Evolutionary conservation across 2,329 filamentous ascomycete genomes (phyloP), one percentile per base, ranked within the genome.

Genomic region (Ophiocordyceps camponoti-saundersi): DNA sequence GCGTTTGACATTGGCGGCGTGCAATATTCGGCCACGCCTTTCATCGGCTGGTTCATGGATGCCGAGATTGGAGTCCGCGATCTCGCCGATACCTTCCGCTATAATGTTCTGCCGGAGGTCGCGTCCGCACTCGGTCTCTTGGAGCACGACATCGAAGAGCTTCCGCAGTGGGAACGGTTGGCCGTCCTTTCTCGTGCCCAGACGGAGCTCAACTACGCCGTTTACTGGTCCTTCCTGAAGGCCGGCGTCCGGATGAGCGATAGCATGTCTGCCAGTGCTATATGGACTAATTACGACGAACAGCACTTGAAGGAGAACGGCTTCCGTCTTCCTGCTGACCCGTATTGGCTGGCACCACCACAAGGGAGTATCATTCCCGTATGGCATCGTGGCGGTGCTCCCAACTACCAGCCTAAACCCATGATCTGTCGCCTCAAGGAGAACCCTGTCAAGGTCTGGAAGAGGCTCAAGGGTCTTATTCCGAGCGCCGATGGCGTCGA

Each of bases 11-110:
- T 47, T 39, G 46, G 46, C 21, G 46, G 46, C 30, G 46, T 47
- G 2, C 46, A 47, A 20, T 47, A 47, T n/a, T 40, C 46, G n/a
- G 46, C 40, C 16, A 44, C 46, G 3, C 46, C 46, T 16, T 47
- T 47, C 30, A 47, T 47, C 41, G 46, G 46, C 30, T 47, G 46
- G 46, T 47, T 47, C 46, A 47, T 47, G 46, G 46, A 47, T 30
- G 46, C 46, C 13, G 46, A 47, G 20, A 44, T 47, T 15, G 46
- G 46, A 16, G 46, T 47, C 2, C 41, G 46, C 20, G 42, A 47
- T 15, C 46, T 47, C 2, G 46, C 42, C n/a, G 46, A 47, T 20
- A 41, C 30, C 12, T 47, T 47, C 32, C 46, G 41, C 5, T 47
- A 47, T 23, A 30, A 47, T 13, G 46, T 41, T 1, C 18, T 47